Conservation (phyloP, 495 filamentous ascomycete species). For the Daldinia grandis region DNA sequence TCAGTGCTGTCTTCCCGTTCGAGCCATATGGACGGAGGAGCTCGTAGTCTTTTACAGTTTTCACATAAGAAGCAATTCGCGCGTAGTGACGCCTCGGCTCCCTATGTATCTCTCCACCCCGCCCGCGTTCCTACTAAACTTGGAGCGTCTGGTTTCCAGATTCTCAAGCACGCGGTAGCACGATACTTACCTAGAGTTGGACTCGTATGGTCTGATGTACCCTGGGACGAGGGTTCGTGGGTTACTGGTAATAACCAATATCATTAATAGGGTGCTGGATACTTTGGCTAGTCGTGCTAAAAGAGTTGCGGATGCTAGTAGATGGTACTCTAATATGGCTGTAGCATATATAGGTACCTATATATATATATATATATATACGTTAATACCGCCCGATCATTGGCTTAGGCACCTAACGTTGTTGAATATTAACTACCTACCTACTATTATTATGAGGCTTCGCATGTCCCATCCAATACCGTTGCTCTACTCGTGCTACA, state of each 20-base stretch:
- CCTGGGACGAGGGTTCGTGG: neutral
- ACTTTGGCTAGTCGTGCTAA: neutral
- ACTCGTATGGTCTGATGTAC: neutral
- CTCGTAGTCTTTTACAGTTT: slow-evolving; percentile 52
- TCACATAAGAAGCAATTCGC: neutral
- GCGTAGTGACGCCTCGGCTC: neutral
- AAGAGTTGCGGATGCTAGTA: neutral
- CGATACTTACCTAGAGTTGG: neutral
- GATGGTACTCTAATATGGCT: neutral
- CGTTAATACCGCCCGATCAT: neutral
- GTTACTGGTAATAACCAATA: neutral
- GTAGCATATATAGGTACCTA: too few relatives aligned
- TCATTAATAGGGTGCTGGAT: neutral
- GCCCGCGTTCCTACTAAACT: neutral
- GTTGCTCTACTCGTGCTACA: neutral
- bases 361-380: neutral
- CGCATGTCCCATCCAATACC: neutral
- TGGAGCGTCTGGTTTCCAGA: neutral
- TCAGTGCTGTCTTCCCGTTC: slow-evolving; percentile 70
- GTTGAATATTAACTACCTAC: neutral
- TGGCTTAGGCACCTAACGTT: neutral
- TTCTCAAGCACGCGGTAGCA: neutral
- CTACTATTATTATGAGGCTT: neutral
- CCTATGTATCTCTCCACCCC: neutral
- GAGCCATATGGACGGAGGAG: slow-evolving; percentile 75